Conservation (phyloP, 2,329 filamentous ascomycete genomes). For the Cladophialophora exuberans region DNA sequence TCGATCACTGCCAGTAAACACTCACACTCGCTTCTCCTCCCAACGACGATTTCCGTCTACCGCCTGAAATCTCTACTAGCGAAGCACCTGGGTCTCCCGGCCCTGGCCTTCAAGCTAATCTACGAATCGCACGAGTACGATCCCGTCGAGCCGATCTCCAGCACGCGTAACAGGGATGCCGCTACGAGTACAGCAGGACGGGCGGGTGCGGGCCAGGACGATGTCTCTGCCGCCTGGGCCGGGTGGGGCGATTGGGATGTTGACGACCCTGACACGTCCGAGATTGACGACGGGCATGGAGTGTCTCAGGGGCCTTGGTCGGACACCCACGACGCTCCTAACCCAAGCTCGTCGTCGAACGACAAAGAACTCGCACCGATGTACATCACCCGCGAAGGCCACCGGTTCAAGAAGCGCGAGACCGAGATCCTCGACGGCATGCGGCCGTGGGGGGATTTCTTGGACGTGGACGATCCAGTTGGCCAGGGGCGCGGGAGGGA, state of each 20-base stretch:
- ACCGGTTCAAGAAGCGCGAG: constrained; percentile 30
- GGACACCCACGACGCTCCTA: neutral
- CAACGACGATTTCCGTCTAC: constrained; percentile 79
- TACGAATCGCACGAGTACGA: constrained; percentile 95
- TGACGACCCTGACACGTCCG: constrained; percentile 54
- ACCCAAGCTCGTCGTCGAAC: too few species aligned
- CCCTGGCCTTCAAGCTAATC: constrained; percentile 68
- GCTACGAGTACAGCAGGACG: too few species aligned
- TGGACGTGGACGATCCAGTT: constrained; percentile 20
- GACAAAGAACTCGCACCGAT: neutral
- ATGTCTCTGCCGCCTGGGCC: constrained; percentile 62
- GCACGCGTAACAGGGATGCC: constrained; percentile 7
- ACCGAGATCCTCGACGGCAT: constrained; percentile 29
- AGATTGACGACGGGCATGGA: constrained; percentile 50
- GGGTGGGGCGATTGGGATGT: constrained; percentile 41
- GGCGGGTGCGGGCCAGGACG: too few species aligned
- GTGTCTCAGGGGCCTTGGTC: neutral
- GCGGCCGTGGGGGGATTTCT: constrained; percentile 29
- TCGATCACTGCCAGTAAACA: neutral
- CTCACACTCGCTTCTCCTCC: constrained; percentile 52
- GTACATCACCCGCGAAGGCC: constrained; percentile 22
- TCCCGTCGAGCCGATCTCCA: constrained; percentile 58
- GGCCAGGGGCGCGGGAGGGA: neutral
- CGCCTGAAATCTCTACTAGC: constrained; percentile 77
- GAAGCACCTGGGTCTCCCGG: constrained; percentile 67